Evolutionary conservation across 331 rosid species (phyloP).

Genomic region (Stylosanthes scabra): DNA sequence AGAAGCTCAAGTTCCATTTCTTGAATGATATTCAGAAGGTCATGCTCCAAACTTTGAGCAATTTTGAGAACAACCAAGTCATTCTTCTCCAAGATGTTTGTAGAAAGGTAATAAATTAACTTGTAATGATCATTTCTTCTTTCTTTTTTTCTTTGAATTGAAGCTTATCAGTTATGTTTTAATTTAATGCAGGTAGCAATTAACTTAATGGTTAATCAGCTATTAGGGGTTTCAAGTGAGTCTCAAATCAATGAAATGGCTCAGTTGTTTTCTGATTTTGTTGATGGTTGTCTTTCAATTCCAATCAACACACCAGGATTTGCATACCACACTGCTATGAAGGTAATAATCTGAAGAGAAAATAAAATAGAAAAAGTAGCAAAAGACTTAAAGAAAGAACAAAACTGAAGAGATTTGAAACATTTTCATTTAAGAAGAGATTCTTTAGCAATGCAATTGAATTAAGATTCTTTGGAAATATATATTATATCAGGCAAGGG

Average conservation of each 20-base stretch:
- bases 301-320: slow-evolving; percentile 73
- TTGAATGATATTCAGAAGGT: slow-evolving; percentile 73
- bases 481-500: slow-evolving; percentile 69
- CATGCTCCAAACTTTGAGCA: slow-evolving; percentile 64
- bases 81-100: slow-evolving; percentile 86
- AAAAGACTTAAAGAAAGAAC: background rate
- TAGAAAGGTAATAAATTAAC: slow-evolving; percentile 66
- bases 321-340: slow-evolving; percentile 86
- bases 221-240: slow-evolving; percentile 77
- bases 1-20: slow-evolving; percentile 75
- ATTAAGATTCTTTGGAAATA: slow-evolving; percentile 13
- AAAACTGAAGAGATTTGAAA: background rate
- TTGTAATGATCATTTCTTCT: background rate
- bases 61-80: slow-evolving; percentile 60
- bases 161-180: background rate
- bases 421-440: background rate
- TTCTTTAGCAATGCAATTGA: slow-evolving; percentile 13
- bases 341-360: slow-evolving; percentile 52
- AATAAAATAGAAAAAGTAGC: background rate
- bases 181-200: slow-evolving; percentile 68
- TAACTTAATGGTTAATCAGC: slow-evolving; percentile 87
- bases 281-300: slow-evolving; percentile 87
- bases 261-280: slow-evolving; percentile 83
- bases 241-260: slow-evolving; percentile 82
- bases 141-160: background rate